Evolutionary conservation across 2,329 filamentous ascomycete genomes (phyloP).

Genomic region (Zarea fungicola): DNA sequence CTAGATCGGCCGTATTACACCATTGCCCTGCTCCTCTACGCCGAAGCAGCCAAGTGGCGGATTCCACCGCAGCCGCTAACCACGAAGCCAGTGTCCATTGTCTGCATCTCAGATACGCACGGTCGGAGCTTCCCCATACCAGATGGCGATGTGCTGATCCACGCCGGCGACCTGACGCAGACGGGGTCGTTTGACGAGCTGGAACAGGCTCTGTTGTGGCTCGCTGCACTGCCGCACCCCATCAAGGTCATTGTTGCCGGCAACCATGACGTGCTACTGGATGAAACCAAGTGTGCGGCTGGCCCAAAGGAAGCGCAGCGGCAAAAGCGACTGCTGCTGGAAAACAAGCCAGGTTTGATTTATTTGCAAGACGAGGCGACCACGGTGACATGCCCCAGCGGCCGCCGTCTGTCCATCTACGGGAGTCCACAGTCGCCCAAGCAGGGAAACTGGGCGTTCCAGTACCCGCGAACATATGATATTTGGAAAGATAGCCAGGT

Average conservation of each 20-base stretch:
- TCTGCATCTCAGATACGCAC: constrained; percentile 44
- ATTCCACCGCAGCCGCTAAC: too few species aligned
- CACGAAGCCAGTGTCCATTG: too few species aligned
- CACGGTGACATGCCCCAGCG: constrained; percentile 20
- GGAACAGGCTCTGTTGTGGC: constrained; percentile 34
- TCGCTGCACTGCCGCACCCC: constrained; percentile 32
- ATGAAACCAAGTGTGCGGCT: too few species aligned
- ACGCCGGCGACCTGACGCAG: constrained; percentile 43
- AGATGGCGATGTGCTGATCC: constrained; percentile 40
- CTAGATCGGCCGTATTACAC: too few species aligned
- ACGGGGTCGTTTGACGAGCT: constrained; percentile 36
- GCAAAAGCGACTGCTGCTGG: constrained; percentile 14
- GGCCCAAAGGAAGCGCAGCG: not conserved
- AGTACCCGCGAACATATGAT: constrained; percentile 30
- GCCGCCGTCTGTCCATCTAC: constrained; percentile 24
- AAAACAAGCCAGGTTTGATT: constrained; percentile 15
- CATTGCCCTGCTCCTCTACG: too few species aligned
- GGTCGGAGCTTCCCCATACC: constrained; percentile 33
- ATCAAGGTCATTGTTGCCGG: constrained; percentile 42
- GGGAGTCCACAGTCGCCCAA: constrained; percentile 28
- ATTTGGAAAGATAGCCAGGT: constrained; percentile 22
- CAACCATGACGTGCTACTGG: constrained; percentile 38
- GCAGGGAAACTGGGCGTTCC: constrained; percentile 37
- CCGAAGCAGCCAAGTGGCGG: too few species aligned
- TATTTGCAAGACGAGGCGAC: constrained; percentile 21